phyloP scores from a whole-genome alignment of 2,329 filamentous ascomycete genomes.

The Cercospora canescens region DNA sequence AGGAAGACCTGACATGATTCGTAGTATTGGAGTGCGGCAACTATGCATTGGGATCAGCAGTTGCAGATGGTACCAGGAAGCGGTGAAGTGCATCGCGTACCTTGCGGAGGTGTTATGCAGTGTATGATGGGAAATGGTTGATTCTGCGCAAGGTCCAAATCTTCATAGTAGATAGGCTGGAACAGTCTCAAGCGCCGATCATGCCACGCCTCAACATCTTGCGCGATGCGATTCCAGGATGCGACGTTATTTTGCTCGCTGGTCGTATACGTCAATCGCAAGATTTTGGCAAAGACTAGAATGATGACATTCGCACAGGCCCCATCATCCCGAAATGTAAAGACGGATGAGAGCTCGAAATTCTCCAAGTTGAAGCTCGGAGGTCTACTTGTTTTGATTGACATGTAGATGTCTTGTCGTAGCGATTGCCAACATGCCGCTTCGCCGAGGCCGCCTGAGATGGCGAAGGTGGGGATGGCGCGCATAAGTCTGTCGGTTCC shows the following conservation, averaged over 20 bases:
- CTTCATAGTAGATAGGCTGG: slow-evolving; percentile 33
- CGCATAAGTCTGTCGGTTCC: slow-evolving; percentile 43
- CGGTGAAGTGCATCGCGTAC: slow-evolving; percentile 1
- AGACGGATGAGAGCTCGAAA: slow-evolving; percentile 41
- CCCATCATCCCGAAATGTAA: slow-evolving; percentile 40
- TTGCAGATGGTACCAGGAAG: neutral
- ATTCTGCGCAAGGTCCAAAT: slow-evolving; percentile 11
- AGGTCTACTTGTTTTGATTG: slow-evolving; percentile 39
- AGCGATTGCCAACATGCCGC: slow-evolving; percentile 46
- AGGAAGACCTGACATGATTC: slow-evolving; percentile 37
- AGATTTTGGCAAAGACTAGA: slow-evolving; percentile 42
- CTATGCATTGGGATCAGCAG: slow-evolving; percentile 10
- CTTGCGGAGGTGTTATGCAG: slow-evolving; percentile 37
- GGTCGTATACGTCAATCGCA: slow-evolving; percentile 27
- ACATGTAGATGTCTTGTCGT: slow-evolving; percentile 45
- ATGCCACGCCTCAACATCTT: slow-evolving; percentile 25
- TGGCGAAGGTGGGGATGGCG: slow-evolving; percentile 41
- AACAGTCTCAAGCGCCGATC: slow-evolving; percentile 23
- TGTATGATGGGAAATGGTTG: slow-evolving; percentile 34
- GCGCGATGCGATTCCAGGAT: slow-evolving; percentile 20
- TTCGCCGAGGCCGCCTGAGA: slow-evolving; percentile 43
- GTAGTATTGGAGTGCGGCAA: slow-evolving; percentile 40
- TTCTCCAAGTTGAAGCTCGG: slow-evolving; percentile 42
- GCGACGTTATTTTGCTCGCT: neutral
- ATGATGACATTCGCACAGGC: slow-evolving; percentile 42